Evolutionary conservation across 1,284 basidiomycete species (phyloP), one percentile per base, ranked within the genome.

Genomic region (Marasmius tenuissimus): DNA sequence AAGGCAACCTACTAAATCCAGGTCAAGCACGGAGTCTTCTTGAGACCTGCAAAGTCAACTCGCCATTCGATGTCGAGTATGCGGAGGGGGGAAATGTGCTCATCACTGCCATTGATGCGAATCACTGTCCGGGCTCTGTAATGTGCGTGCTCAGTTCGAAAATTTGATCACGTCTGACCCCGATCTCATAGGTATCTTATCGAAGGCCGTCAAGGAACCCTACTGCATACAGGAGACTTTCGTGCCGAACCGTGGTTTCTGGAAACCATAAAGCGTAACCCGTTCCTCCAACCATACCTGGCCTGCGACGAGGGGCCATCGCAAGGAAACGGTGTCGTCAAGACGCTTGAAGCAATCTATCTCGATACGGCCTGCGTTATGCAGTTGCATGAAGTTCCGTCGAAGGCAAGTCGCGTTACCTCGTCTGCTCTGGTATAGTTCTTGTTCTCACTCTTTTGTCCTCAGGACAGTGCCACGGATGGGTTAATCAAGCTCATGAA

Each of bases 151-250:
- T 48, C 11, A 11, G 39, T 27, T 33, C 45, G 47, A 38, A 51
- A 60, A 54, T 48, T n/a, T 27, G 6, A 48, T 42, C 8, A 38
- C 58, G 59, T 38, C 60, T 47, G 7, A 18, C 42, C n/a, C 18
- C 48, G 61, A 42, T n/a, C 14, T 37, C 12, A 8, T 54, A 97
- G 94, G 93, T 96, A 92, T 73, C 83, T 97, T 16, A 86, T 97
- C 59, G 91, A 94, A 70, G 93, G 94, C 6, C 54, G 75, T 1
- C 73, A 83, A 52, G 87, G 88, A 6, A 82, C 92, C 0, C 80
- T 97, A 18, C 83, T 98, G 4, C 94, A 98, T 70, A 98, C 96
- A 0, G 96, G 96, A 18, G 96, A 98, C 73, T 82, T 98, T 58
- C 85, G 96, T 48, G 93, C 93, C 0, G 96, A 98, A 71, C 80